A percentile compares a stretch with the other conserved stretches of the same genome.
Evolutionary conservation across 2,329 filamentous ascomycete species (phyloP).

Genomic region (Rhinocladiella similis): DNA sequence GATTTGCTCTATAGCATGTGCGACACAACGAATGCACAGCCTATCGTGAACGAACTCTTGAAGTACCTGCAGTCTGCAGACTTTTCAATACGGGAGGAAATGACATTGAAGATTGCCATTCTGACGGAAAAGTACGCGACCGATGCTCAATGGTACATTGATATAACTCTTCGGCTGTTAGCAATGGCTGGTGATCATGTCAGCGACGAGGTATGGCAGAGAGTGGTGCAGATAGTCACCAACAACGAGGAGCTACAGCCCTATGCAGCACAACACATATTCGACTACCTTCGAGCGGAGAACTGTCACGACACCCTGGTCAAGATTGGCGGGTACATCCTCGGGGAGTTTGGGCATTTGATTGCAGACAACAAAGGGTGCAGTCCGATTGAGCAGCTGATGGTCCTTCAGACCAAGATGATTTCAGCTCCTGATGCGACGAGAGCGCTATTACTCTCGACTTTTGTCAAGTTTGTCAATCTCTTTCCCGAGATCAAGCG

Average conservation of each 20-base stretch:
- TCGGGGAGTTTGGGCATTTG: conserved; percentile 95
- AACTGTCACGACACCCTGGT: conserved; percentile 96
- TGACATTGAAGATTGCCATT: conserved; percentile 98
- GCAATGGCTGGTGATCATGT: conserved; percentile 98
- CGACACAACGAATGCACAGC: conserved; percentile 87
- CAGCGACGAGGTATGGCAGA: conserved; percentile 98
- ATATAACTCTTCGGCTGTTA: conserved; percentile 90
- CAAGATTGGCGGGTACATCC: conserved; percentile 94
- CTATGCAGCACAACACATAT: conserved; percentile 89
- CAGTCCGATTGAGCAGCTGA: conserved; percentile 95
- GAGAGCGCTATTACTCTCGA: conserved; percentile 89
- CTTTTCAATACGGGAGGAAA: conserved; percentile 96
- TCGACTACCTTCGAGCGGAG: conserved; percentile 88
- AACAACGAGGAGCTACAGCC: conserved; percentile 98
- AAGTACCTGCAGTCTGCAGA: conserved; percentile 95
- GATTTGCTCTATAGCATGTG: conserved; percentile 99
- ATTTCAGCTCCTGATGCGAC: conserved; percentile 85
- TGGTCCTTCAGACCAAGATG: conserved; percentile 89
- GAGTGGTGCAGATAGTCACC: conserved; percentile 97
- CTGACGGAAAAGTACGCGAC: conserved; percentile 98
- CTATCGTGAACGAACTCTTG: conserved; percentile 89
- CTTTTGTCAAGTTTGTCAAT: conserved; percentile 97
- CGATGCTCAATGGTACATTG: conserved; percentile 98
- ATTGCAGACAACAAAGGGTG: conserved; percentile 90
- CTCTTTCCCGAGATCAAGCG: conserved; percentile 98